These are phyloP conservation scores for Serendipita sp. DNA, from an alignment of 768 basidiomycete species.

Conservation along the genomic window DNA sequence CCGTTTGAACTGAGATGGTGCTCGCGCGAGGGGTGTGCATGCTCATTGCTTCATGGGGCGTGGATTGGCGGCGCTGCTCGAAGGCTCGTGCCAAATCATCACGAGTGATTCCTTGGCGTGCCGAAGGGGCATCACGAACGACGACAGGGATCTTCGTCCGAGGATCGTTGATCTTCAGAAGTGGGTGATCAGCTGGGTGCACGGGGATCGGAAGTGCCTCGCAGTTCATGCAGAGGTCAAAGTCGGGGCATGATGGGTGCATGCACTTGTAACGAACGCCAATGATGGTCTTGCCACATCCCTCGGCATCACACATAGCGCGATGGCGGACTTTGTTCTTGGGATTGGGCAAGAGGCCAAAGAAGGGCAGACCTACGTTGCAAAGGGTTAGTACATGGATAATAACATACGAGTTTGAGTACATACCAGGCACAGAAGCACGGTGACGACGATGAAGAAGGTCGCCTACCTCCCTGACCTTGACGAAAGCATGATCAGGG, in stretches of 20 bases:
- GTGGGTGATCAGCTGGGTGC: slow-evolving; percentile 53
- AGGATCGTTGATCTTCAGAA: slow-evolving; percentile 54
- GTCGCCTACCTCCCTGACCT: slow-evolving; percentile 36
- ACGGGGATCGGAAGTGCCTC: slow-evolving; percentile 66
- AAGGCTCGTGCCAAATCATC: no score
- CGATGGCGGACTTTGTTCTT: slow-evolving; percentile 10
- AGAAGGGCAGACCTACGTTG: not conserved
- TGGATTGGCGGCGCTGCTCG: not conserved
- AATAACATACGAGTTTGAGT: not conserved
- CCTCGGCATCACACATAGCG: slow-evolving; percentile 23
- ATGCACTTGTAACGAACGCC: slow-evolving; percentile 77
- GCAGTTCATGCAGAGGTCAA: slow-evolving; percentile 64
- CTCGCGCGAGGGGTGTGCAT: not conserved
- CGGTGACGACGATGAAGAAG: slow-evolving; percentile 20
- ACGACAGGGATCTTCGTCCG: slow-evolving; percentile 31
- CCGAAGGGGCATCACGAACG: not conserved
- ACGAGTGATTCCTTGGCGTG: not conserved
- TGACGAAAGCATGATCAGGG: slow-evolving; percentile 60
- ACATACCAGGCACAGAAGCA: not conserved
- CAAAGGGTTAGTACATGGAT: not conserved
- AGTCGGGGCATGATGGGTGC: slow-evolving; percentile 59
- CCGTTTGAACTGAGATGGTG: slow-evolving; percentile 1
- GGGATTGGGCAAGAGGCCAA: not conserved
- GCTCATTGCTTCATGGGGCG: not conserved
- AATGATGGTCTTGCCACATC: slow-evolving; percentile 37